phyloP scores from a whole-genome alignment of 768 basidiomycete genomes.

The Leucocoprinus leucothites region DNA sequence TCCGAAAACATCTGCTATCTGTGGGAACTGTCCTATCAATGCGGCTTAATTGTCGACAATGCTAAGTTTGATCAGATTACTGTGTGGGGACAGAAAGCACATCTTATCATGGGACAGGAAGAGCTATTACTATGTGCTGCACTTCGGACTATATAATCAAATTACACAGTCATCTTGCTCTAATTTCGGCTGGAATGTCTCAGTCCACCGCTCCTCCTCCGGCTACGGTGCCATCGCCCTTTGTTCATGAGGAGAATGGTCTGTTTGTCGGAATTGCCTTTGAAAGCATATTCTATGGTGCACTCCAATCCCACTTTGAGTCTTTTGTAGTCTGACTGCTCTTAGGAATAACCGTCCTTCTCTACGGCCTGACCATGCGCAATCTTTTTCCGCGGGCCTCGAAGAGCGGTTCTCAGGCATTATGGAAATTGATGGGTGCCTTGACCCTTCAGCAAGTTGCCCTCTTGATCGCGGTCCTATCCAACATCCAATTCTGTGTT shows the following conservation, averaged over 20 bases:
- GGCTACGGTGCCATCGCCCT: neutral
- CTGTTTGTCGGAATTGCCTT: neutral
- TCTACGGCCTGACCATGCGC: neutral
- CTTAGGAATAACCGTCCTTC: neutral
- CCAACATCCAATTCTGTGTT: neutral
- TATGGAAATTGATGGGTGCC: neutral
- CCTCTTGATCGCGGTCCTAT: neutral
- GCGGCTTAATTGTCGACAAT: no score
- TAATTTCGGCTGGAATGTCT: neutral
- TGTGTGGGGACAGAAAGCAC: no score
- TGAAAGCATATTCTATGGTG: neutral
- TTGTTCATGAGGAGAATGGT: neutral
- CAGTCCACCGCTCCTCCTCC: neutral
- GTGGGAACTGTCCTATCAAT: no score
- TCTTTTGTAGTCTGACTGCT: neutral
- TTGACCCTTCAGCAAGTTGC: neutral
- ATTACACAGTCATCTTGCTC: neutral
- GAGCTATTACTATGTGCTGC: no score
- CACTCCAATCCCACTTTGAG: neutral
- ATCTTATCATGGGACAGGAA: no score
- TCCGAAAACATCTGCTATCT: no score
- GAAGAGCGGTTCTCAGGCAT: neutral
- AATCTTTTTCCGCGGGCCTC: neutral
- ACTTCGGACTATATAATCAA: neutral
- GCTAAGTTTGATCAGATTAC: no score